Base-by-base conservation (phyloP, 2,329 filamentous ascomycete genomes). In the Apiospora phragmitis region DNA sequence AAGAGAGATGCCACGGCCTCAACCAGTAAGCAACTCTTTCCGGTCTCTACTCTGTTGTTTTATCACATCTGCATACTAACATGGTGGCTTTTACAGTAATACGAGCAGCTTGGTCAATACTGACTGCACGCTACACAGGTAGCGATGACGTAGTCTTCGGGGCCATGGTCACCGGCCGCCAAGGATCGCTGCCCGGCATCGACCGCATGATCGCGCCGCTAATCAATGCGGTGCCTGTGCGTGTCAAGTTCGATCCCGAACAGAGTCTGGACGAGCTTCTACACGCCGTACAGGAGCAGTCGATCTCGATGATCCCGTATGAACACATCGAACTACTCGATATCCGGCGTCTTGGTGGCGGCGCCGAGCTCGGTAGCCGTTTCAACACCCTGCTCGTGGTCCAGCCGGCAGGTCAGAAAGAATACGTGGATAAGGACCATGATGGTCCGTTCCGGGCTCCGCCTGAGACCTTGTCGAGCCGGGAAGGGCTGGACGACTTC, bases 331-430 rank as follows among this genome's bases (percentile, higher is more conserved):
- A 68, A 8, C 42, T 68, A 1, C 67, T 68, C 18, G 67, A 55
- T 42, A 68, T 68, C 47, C 42, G 45, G 32, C 67, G 67, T 6
- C 26, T 68, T 5, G 47, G 45, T 9, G 67, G 26, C 2, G 45
- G 47, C 2, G 35, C 45, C 12, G 45, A 68, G 7, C 0, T 59
- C 11, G 67, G 67, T 29, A 68, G 43, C 32, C 45, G 67, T 49
- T 68, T 68, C 67, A 68, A 55, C 32, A 68, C 42, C n/a, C 45
- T 68, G n/a, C 45, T 68, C 5, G 67, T 68, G 26, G 47, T 68
- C 7, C 43, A 68, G 43, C 67, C 67, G 1, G 43, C 67, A 24
- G 21, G n/a, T 8, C 29, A 68, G 45, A 68, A 41, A 16, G 67
- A 68, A 24, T 51, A 49, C 18, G 43, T 38, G 3, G 12, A 29